A percentile compares a stretch with the other conserved stretches of the same genome.
phyloP scores from a whole-genome alignment of 1,139 yeast genomes.

The Diutina sp. region DNA sequence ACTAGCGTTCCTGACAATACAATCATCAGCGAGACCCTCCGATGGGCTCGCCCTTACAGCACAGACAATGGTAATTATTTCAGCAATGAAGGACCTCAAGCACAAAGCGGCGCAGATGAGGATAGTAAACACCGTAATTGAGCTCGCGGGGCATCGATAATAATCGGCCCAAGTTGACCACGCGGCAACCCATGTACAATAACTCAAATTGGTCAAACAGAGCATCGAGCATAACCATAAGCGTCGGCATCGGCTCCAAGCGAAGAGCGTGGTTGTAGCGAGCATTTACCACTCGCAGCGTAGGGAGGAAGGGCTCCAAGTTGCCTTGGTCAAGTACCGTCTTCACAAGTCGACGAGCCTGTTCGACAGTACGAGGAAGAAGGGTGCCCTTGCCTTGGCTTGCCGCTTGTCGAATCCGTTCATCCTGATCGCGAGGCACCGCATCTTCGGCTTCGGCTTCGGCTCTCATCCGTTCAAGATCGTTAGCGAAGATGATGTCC shows the following conservation, averaged over 20 bases:
- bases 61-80: not conserved
- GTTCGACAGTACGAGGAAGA: constrained; percentile 30
- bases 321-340: constrained; percentile 82
- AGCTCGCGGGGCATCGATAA: constrained; percentile 33
- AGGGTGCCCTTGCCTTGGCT: constrained; percentile 10
- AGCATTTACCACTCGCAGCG: constrained; percentile 53
- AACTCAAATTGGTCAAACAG: constrained; percentile 62
- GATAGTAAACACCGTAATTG: constrained; percentile 60
- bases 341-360: constrained; percentile 65
- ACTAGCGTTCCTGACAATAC: not conserved
- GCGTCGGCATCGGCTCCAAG: constrained; percentile 69
- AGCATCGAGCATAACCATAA: constrained; percentile 53
- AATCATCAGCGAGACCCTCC: not conserved
- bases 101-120: constrained; percentile 13
- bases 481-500: constrained; percentile 42
- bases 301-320: constrained; percentile 62
- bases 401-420: constrained; percentile 8
- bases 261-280: constrained; percentile 58
- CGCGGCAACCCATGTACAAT: constrained; percentile 73
- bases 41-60: not conserved
- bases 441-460: constrained; percentile 10
- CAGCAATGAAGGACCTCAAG: not conserved
- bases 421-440: constrained; percentile 7
- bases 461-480: constrained; percentile 12
- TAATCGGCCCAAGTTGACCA: constrained; percentile 58